Evolutionary conservation across 2,329 filamentous ascomycete species (phyloP).

Genomic region (Bipolaris sorokiniana): DNA sequence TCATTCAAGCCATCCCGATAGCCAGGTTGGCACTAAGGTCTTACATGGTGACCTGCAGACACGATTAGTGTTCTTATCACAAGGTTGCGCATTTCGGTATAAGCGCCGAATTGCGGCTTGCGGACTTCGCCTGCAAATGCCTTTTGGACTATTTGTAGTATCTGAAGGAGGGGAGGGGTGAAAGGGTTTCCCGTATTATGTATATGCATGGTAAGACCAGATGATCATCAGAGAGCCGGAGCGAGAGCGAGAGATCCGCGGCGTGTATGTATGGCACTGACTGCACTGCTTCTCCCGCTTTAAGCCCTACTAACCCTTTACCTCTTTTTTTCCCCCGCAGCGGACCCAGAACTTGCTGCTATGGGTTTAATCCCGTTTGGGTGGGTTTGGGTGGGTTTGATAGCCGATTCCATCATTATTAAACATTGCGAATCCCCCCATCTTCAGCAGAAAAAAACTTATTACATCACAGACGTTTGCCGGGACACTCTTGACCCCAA

Average conservation of each 20-base stretch:
- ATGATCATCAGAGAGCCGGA: neutral
- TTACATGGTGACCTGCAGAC: constrained; percentile 22
- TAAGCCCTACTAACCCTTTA: constrained; percentile 3
- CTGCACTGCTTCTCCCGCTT: neutral
- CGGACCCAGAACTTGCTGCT: constrained; percentile 3
- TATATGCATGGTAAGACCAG: neutral
- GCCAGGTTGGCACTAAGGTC: constrained; percentile 32
- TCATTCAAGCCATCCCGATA: constrained; percentile 26
- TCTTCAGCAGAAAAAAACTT: too few species aligned
- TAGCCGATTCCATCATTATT: too few species aligned
- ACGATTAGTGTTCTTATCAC: constrained; percentile 27
- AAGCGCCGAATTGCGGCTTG: constrained; percentile 19
- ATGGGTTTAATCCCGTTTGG: too few species aligned
- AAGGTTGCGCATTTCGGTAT: constrained; percentile 21
- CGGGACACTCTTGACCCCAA: too few species aligned
- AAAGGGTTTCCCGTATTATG: neutral
- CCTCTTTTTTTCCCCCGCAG: constrained; percentile 5
- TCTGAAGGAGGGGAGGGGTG: neutral
- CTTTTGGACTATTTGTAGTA: neutral
- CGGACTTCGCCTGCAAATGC: constrained; percentile 34
- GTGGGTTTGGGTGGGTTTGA: too few species aligned
- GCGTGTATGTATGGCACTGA: neutral
- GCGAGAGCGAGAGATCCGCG: constrained; percentile 1
- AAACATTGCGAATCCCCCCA: too few species aligned
- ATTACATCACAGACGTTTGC: too few species aligned